phyloP scores from a whole-genome alignment of 2,329 filamentous ascomycete species.

The Thielaviopsis musarum region DNA sequence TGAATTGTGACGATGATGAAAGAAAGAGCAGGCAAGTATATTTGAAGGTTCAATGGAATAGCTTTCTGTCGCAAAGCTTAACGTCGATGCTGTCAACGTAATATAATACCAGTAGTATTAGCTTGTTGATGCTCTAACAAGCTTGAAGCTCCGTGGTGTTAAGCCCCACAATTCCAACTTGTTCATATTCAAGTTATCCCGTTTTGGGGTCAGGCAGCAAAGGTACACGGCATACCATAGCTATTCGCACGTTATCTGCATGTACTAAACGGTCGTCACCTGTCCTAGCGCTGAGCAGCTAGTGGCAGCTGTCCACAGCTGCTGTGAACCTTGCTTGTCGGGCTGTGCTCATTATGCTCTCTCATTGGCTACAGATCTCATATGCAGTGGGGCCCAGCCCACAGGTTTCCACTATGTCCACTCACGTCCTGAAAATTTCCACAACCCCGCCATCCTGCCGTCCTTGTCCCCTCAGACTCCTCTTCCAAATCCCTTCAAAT shows the following conservation, averaged over 20 bases:
- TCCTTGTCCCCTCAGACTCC: conserved; percentile 13
- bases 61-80: background rate
- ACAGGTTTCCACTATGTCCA: conserved; percentile 7
- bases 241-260: background rate
- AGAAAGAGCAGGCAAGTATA: background rate
- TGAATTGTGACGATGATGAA: conserved; percentile 13
- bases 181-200: background rate
- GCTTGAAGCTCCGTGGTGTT: background rate
- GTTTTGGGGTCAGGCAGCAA: conserved; percentile 7
- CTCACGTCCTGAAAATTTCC: conserved; percentile 12
- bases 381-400: conserved; percentile 9
- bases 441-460: conserved; percentile 21
- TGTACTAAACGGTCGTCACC: conserved; percentile 1
- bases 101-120: background rate
- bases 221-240: conserved; percentile 1
- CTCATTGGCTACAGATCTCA: conserved; percentile 1
- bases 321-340: background rate
- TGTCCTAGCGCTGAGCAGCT: background rate
- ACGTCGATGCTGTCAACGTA: background rate
- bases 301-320: background rate
- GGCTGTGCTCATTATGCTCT: background rate
- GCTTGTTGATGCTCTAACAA: conserved; percentile 1
- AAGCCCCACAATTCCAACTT: background rate
- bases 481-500: conserved; percentile 14
- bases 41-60: background rate